phyloP scores from a whole-genome alignment of 768 basidiomycete species.

The Pleurotus ostreatus region DNA sequence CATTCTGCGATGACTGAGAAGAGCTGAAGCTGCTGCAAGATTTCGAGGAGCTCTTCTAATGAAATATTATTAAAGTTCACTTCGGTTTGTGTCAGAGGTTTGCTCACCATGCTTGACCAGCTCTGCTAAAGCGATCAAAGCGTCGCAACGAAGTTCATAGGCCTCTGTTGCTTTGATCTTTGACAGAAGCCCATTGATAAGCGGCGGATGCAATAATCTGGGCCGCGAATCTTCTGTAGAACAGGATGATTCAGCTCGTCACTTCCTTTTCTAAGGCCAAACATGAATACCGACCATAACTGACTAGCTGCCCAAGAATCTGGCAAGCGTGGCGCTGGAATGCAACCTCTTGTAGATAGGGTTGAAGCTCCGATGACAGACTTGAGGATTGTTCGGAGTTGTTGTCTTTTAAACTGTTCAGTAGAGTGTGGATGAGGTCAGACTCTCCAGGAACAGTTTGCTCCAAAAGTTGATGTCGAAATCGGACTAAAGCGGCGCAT shows the following conservation, averaged over 20 bases:
- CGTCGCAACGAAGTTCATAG: neutral
- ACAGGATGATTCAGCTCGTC: neutral
- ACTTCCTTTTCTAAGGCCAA: neutral
- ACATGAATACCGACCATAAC: neutral
- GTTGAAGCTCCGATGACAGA: neutral
- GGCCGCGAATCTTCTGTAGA: neutral
- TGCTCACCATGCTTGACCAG: neutral
- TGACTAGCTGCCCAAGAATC: neutral
- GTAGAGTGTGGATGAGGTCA: neutral
- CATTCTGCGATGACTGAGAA: neutral
- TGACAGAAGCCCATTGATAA: neutral
- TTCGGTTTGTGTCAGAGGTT: neutral
- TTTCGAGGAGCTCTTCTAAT: neutral
- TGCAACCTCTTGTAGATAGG: neutral
- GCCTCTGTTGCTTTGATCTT: neutral
- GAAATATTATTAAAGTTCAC: neutral
- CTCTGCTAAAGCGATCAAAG: neutral
- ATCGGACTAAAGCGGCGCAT: neutral
- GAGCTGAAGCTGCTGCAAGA: neutral
- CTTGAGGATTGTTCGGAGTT: neutral
- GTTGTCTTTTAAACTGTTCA: neutral
- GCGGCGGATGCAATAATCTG: neutral
- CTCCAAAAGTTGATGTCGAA: neutral
- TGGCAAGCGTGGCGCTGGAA: slow-evolving; percentile 1
- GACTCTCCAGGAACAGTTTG: neutral